Conservation (phyloP, 805 yeast species). For the Hyphopichia homilentoma region DNA sequence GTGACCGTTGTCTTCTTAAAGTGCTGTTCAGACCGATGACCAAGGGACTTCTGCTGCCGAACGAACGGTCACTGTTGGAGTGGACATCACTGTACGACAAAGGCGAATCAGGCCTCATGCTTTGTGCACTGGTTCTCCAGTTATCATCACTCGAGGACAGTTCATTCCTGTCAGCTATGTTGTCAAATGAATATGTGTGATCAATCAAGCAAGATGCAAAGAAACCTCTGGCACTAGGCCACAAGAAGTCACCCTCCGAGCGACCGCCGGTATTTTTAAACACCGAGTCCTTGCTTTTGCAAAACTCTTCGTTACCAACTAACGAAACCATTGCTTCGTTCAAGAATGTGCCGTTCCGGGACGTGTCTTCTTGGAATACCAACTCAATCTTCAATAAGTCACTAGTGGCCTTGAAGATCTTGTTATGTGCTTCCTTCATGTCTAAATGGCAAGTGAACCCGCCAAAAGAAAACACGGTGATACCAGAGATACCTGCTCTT, state of each 20-base stretch:
- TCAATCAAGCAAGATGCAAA: conserved; percentile 32
- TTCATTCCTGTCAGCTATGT: neutral
- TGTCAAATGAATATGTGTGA: conserved; percentile 12
- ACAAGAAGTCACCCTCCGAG: conserved; percentile 1
- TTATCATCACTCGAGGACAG: neutral
- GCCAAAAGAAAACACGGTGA: conserved; percentile 36
- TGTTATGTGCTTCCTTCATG: conserved; percentile 7
- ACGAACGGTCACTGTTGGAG: conserved; percentile 4
- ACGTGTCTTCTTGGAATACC: conserved; percentile 15
- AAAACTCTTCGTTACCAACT: conserved; percentile 4
- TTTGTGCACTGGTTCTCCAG: neutral
- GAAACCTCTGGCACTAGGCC: conserved; percentile 39
- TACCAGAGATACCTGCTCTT: conserved; percentile 15
- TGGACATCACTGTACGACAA: neutral
- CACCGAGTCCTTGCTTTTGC: neutral
- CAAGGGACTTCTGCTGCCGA: no score
- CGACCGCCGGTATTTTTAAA: conserved; percentile 2
- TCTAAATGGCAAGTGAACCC: conserved; percentile 24
- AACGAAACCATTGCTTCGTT: conserved; percentile 16
- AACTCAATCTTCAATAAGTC: conserved; percentile 35
- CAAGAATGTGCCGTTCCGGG: conserved; percentile 11
- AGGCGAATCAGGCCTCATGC: neutral
- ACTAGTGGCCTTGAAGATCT: conserved; percentile 25
- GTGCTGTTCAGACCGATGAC: conserved; percentile 1
- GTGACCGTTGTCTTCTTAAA: conserved; percentile 5